Conservation (phyloP, 805 yeast genomes). For the Candida manassasensis region DNA sequence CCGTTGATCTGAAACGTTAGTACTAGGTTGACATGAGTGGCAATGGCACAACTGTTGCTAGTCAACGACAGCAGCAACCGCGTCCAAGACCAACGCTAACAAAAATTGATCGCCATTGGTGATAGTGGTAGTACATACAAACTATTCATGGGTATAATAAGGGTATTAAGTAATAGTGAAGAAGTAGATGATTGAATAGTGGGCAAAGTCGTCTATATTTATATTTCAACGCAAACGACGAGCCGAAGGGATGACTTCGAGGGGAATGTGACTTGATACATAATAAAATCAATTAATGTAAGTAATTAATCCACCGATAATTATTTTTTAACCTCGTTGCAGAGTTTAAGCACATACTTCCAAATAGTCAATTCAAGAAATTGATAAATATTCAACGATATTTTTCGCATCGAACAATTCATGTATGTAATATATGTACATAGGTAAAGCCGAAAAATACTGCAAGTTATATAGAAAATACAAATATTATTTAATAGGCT, state of each 20-base stretch:
- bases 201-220: not conserved
- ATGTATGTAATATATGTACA: slow-evolving; percentile 1
- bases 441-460: not conserved
- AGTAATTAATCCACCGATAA: not conserved
- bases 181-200: not conserved
- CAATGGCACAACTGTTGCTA: not conserved
- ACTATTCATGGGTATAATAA: slow-evolving; percentile 1
- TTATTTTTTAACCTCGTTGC: not conserved
- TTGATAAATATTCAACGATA: slow-evolving; percentile 1
- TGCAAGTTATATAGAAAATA: too few species aligned
- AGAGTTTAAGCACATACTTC: not conserved
- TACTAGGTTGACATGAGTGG: not conserved
- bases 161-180: not conserved
- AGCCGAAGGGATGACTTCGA: not conserved
- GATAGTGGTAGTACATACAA: not conserved
- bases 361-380: not conserved
- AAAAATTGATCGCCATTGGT: too few species aligned
- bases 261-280: not conserved
- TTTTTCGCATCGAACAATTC: not conserved
- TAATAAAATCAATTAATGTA: not conserved
- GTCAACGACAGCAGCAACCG: too few species aligned
- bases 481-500: not conserved
- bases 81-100: too few species aligned
- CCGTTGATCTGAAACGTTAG: slow-evolving; percentile 1
- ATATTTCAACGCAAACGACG: not conserved